Base-by-base conservation (phyloP, 805 yeast species). In the Metahyphopichia silvanorum region DNA sequence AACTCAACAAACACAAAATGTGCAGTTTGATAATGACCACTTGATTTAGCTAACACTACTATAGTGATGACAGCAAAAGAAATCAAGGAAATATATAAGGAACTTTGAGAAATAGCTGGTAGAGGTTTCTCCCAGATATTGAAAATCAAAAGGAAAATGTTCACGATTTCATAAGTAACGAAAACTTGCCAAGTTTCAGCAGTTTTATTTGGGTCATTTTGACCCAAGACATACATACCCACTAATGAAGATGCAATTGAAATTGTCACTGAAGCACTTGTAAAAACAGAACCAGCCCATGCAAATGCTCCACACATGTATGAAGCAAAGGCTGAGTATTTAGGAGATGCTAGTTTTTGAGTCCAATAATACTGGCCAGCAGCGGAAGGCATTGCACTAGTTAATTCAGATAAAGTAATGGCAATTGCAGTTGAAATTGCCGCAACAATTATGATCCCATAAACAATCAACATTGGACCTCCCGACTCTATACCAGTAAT, bases 321-420 rank as follows among this genome's bases (percentile, higher is more conserved):
- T 2, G 84, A 77, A 25, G 68, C 63, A 35, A 76, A 71, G 15
- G 66, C 52, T 8, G 74, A 67, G 33, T 61, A 58, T 35, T 59
- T 61, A 21, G 64, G 66, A 7, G 79, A 80, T 5, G 80, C 76
- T 33, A 76, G 51, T 26, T 70, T 65, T 53, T 67, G 62, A 5
- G 79, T 72, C 82, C 82, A 77, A 38, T 70, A 75, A 47, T 73
- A 73, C 42, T 74, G 79, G 16, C 81, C 81, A 34, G 79, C 79
- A 28, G 80, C 76, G 36, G 70, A 67, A 4, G 81, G 81, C 50
- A 65, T 66, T 10, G 77, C 71, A 29, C 71, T 63, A 7, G 74
- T 60, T 40, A 77, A 55, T 47, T 77, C 82, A n/a, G 77, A 66
- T 21, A 77, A 53, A 0, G 79, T 64, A 12, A 63, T 54, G 12